These are phyloP conservation scores for Sclerotinia glacialis DNA, from an alignment of 2,329 filamentous ascomycete genomes.

Conservation along the genomic window DNA sequence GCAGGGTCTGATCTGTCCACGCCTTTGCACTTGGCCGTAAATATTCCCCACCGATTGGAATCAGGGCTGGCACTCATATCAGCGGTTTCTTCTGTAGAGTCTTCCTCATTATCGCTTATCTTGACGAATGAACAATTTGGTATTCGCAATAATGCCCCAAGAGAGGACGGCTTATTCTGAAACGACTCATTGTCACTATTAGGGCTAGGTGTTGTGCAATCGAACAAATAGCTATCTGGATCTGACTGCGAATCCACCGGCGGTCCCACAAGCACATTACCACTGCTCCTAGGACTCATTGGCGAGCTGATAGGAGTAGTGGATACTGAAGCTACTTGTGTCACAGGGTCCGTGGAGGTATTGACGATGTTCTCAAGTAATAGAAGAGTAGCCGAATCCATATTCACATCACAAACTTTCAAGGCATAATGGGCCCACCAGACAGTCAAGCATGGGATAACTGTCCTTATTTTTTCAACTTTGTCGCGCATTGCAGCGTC, in stretches of 20 bases:
- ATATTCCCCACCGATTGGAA: neutral
- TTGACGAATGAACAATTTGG: neutral
- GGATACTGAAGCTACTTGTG: neutral
- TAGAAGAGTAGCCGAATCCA: neutral
- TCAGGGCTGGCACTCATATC: neutral
- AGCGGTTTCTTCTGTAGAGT: neutral
- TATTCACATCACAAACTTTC: constrained; percentile 1
- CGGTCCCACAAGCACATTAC: neutral
- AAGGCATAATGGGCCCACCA: constrained; percentile 17
- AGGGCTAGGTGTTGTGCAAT: neutral
- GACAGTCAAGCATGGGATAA: neutral
- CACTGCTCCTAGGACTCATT: neutral
- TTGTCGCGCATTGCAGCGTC: neutral
- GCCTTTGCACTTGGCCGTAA: neutral
- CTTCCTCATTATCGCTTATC: neutral
- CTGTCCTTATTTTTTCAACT: neutral
- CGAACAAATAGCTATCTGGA: neutral
- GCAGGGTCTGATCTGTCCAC: neutral
- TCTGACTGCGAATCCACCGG: neutral
- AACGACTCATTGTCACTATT: neutral
- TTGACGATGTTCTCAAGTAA: constrained; percentile 9
- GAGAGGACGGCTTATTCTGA: neutral
- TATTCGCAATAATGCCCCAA: neutral
- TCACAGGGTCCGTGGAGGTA: neutral
- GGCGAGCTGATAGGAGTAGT: neutral